Evolutionary conservation across 73 alveolate species (phyloP), one percentile per base, ranked within the genome.

Genomic region (Diophrys sp.): DNA sequence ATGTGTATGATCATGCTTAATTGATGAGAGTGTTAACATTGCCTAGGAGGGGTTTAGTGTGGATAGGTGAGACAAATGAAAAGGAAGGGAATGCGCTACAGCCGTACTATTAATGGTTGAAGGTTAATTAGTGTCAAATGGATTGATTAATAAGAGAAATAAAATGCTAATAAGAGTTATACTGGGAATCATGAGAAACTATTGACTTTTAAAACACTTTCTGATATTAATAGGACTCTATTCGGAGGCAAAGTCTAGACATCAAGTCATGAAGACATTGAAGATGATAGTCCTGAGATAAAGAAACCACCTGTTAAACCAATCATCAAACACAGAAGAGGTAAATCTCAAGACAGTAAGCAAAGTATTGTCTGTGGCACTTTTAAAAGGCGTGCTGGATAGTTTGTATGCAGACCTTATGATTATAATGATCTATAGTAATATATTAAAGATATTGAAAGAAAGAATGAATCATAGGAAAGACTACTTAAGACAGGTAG

Each of bases 191-290:
- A 34, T 29, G 27, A 71, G 32, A 55, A 71, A 30, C 67, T 71
- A 1, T 23, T 71, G 23, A 23, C 53, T 23, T 71, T 71, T 31
- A 71, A 33, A 71, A 71, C 79, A 71, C 23, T 71, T 1, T 62
- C 69, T 23, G 79, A 71, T 2, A 71, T 71, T 1, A 71, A 71
- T 33, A 29, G 67, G 32, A 71, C 30, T 11, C 67, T 71, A 71
- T 71, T 71, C 23, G 34, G 34, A 28, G 34, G 31, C 2, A 31
- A 31, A 8, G 27, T 14, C 1, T 25, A 68, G 30, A 29, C n/a
- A n/a, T n/a, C n/a, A n/a, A n/a, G n/a, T n/a, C n/a, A n/a, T n/a
- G n/a, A n/a, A n/a, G n/a, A n/a, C n/a, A n/a, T n/a, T n/a, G n/a
- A n/a, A n/a, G n/a, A n/a, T n/a, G n/a, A n/a, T n/a, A n/a, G 62